A percentile compares a stretch with the other conserved stretches of the same genome.
These are phyloP conservation scores for Oryza brachyantha DNA, from an alignment of 176 grass and related monocot genomes.

Conservation along the genomic window DNA sequence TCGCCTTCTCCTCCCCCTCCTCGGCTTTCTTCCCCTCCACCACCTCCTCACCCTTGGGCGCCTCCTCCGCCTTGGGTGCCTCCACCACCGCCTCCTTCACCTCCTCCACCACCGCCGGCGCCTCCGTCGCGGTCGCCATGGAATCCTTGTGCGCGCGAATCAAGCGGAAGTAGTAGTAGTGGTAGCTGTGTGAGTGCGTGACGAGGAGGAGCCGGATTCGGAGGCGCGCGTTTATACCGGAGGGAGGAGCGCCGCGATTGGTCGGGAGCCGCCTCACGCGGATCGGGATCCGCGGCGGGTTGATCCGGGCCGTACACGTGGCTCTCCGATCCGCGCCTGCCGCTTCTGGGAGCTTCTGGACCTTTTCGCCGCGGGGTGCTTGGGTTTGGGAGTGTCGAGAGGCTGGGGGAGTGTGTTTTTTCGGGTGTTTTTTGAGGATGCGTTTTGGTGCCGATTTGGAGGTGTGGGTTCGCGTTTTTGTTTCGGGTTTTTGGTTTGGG, in stretches of 20 bases:
- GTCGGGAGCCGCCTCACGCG: neutral
- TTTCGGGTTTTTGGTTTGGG: neutral
- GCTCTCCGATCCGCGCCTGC: neutral
- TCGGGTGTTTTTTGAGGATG: slow-evolving; percentile 17
- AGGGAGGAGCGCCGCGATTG: slow-evolving; percentile 21
- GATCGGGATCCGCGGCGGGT: slow-evolving; percentile 32
- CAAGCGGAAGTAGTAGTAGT: neutral
- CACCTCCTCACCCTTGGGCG: neutral
- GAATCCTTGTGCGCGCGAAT: neutral
- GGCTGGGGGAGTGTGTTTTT: slow-evolving; percentile 20
- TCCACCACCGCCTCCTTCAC: neutral
- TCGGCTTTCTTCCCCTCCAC: neutral
- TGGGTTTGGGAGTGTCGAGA: too few relatives aligned
- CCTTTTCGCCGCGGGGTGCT: neutral
- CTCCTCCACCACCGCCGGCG: neutral
- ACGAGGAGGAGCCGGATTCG: neutral
- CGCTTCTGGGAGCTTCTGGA: slow-evolving; percentile 17
- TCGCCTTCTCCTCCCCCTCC: neutral
- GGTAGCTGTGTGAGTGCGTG: neutral
- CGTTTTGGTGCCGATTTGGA: neutral
- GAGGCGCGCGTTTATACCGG: slow-evolving; percentile 34
- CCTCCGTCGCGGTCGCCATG: slow-evolving; percentile 40
- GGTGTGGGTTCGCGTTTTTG: neutral
- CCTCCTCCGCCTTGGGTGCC: neutral
- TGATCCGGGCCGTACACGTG: slow-evolving; percentile 38